Evolutionary conservation across 805 yeast species (phyloP), one percentile per base, ranked within the genome.

Genomic region (Candida wancherniae): DNA sequence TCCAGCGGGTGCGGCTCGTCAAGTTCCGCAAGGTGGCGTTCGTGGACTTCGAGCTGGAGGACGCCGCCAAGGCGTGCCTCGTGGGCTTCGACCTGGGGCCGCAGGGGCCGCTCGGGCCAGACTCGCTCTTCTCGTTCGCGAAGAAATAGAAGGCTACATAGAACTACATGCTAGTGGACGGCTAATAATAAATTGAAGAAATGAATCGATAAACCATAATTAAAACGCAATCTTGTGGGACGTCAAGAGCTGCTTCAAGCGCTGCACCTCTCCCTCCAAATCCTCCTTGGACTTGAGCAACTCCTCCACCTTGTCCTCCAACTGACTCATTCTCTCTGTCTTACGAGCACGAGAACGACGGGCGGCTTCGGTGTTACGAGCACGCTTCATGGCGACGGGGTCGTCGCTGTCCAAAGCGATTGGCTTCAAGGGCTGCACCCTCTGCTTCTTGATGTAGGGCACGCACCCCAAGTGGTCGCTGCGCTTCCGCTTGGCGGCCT

Each of bases 281-380:
- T 58, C 66, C 26, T 66, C 52, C 59, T 86, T 87, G 46, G 69
- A 77, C 16, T 60, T 53, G 28, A 80, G 44, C 42, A 88, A 66
- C 19, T 58, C 71, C 44, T 79, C 85, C 32, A 87, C 92, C 57
- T 75, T 77, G 15, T 60, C 75, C 61, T 88, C 97, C 55, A 88
- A 67, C 55, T 84, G 90, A 38, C 61, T 49, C 85, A 88, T 83
- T 58, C 94, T 75, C 57, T 84, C 84, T 79, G 83, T 78, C 61
- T 88, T 86, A 57, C 95, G 77, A 15, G 96, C 96, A 51, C 97
- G 72, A 16, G 95, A 86, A 53, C 96, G 76, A 59, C 97, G 78
- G 6, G 97, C 97, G 45, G 97, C 97, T 55, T 87, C 95, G n/a
- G 90, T 90, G 72, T 92, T 90, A 61, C 90, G 80, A 6, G 97